Evolutionary conservation across 768 basidiomycete genomes (phyloP).

Genomic region (Agrocybe praecox): DNA sequence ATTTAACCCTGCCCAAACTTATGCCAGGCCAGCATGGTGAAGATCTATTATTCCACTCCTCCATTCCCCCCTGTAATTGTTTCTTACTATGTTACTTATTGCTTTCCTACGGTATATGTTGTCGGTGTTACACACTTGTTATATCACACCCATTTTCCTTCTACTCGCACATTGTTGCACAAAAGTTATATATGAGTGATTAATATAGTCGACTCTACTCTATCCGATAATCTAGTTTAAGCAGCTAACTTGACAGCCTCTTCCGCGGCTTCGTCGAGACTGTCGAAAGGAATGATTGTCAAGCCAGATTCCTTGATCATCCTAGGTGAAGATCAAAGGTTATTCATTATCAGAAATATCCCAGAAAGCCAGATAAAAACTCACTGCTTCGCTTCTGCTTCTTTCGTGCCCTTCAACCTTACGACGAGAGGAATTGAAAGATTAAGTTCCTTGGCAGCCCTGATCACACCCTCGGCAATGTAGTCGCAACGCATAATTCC

Average conservation of each 20-base stretch:
- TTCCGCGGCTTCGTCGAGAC: conserved; percentile 89
- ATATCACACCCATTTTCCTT: conserved; percentile 27
- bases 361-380: conserved; percentile 27
- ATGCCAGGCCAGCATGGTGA: conserved; percentile 54
- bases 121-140: conserved; percentile 30
- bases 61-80: conserved; percentile 19
- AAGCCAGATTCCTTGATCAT: conserved; percentile 93
- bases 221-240: conserved; percentile 31
- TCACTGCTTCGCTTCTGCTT: conserved; percentile 92
- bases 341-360: conserved; percentile 1
- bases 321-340: conserved; percentile 41
- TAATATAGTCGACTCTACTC: conserved; percentile 16
- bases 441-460: conserved; percentile 90
- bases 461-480: conserved; percentile 98
- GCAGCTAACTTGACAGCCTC: conserved; percentile 73
- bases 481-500: conserved; percentile 99
- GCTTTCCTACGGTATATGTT: conserved; percentile 44
- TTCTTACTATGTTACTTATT: conserved; percentile 28
- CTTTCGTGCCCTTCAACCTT: conserved; percentile 96
- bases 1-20: conserved; percentile 43
- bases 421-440: conserved; percentile 90
- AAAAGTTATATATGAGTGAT: conserved; percentile 15
- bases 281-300: conserved; percentile 92
- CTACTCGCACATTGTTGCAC: conserved; percentile 3
- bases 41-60: conserved; percentile 7